Evolutionary conservation across 2,329 filamentous ascomycete species (phyloP), one percentile per base, ranked within the genome.

Genomic region (Fusarium transvaalense): DNA sequence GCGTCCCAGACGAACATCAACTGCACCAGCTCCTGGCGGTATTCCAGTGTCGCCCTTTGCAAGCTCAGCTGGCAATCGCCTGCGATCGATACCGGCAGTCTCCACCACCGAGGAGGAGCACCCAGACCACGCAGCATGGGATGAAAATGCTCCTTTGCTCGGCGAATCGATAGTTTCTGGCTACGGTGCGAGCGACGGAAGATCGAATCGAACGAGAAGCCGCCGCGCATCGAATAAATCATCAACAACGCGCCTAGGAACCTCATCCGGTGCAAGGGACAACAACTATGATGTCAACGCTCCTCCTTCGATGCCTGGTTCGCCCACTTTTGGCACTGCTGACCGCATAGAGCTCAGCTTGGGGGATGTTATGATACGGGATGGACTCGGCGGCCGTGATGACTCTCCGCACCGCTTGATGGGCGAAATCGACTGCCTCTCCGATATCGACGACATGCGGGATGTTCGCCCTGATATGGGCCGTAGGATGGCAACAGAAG

Each of bases 321-420:
- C 88, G 10, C 89, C 89, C 3, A 78, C 78, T 2, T 79, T 89
- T 59, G 84, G 85, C 2, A 78, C 84, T 0, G 71, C 77, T 0
- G 82, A 85, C 59, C 82, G 82, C 32, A 77, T 83, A 57, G 84
- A 87, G 35, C 82, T 90, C 78, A 86, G 82, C 64, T 89, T 90
- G 71, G 87, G 87, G n/a, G 89, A 91, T 79, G 84, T 91, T 67
- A 90, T 94, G 86, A 86, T 93, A 56, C 84, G 89, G 10, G 88
- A 91, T 66, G 88, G 92, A 52, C 80, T 91, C 15, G 66, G 62
- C 38, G 80, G 82, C 66, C 72, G 71, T 38, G 74, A 76, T 29
- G 74, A 71, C 32, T 76, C 76, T 41, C 76, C 77, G 10, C 69
- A 74, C 10, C 75, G 66, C n/a, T 72, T 71, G 23, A 64, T 73